A percentile compares a stretch with the other conserved stretches of the same genome.
Conservation (phyloP, 2,329 filamentous ascomycete genomes). For the Aspergillus thermomutatus region DNA sequence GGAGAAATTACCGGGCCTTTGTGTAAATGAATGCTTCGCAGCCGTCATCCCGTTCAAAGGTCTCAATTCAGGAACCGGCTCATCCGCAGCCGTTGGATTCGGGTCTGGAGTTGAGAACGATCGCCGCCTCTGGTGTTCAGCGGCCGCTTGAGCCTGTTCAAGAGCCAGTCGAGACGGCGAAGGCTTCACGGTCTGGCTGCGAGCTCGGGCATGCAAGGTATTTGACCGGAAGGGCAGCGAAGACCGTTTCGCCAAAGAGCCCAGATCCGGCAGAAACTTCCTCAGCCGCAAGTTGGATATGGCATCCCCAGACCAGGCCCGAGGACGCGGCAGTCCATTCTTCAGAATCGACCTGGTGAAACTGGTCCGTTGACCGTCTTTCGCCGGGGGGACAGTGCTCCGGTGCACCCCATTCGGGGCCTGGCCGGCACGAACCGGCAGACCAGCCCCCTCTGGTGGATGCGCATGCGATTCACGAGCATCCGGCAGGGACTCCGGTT, state of each 20-base stretch:
- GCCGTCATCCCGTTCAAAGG: constrained; percentile 24
- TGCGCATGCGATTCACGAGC: not conserved
- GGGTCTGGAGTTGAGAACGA: constrained; percentile 15
- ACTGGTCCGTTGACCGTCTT: constrained; percentile 24
- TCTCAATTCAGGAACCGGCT: constrained; percentile 31
- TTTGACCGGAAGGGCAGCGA: constrained; percentile 29
- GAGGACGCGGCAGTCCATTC: constrained; percentile 31
- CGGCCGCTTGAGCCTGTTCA: constrained; percentile 10
- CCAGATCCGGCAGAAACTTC: constrained; percentile 35
- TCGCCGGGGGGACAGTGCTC: constrained; percentile 15
- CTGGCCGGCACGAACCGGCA: too few relatives aligned
- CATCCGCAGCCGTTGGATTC: constrained; percentile 24
- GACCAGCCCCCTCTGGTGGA: not conserved
- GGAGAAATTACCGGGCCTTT: constrained; percentile 25
- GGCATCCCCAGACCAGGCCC: constrained; percentile 35
- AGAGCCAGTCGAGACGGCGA: constrained; percentile 14
- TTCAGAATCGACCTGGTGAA: constrained; percentile 36
- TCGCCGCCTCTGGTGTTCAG: constrained; percentile 6
- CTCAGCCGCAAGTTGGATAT: constrained; percentile 26
- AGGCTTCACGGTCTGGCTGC: constrained; percentile 26
- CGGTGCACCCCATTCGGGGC: constrained; percentile 1
- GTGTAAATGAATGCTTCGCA: constrained; percentile 32
- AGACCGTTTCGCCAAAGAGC: constrained; percentile 27
- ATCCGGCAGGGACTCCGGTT: constrained; percentile 26
- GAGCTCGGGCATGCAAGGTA: constrained; percentile 22